Evolutionary conservation across 768 basidiomycete genomes (phyloP), one percentile per base, ranked within the genome.

Genomic region (Suillus fuscotomentosus): DNA sequence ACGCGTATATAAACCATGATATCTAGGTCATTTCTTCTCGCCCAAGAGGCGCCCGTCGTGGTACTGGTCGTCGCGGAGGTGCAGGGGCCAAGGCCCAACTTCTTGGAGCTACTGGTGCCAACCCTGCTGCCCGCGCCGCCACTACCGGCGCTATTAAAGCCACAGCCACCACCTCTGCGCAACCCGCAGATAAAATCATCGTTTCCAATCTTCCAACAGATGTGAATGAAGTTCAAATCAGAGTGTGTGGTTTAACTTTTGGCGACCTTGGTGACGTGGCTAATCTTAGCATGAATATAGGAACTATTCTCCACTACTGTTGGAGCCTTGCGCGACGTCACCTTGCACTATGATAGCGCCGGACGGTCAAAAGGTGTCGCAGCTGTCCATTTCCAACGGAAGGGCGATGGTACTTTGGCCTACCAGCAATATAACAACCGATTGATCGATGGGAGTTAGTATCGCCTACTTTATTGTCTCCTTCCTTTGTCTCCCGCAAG

Each of bases 401-500:
- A 89, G 72, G 96, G 95, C 64, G 94, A 96, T 72, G 97, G 90
- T 64, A 88, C 88, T 75, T 94, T 90, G 84, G 97, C 97, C 3
- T 95, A 89, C 78, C 85, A 91, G 71, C 87, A 93, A 69, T 99
- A 99, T 84, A 94, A 99, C 86, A 94, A 93, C 82, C 91, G 97
- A 76, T 91, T 99, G 81, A 96, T 99, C 88, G 97, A 99, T 90
- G 95, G 95, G 83, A 97, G 97, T 99, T 92, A 95, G 97, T 99
- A 92, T 85, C 87, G 82, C 81, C 72, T 74, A 73, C 70, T 76
- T 79, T 68, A 67, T 59, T 59, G 63, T 66, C 66, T 70, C 68
- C 69, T 76, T 79, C 77, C 70, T 75, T 71, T 67, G 60, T 68
- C 53, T 76, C 65, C 34, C 66, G n/a, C 65, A 66, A 70, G 63